Conservation (phyloP, 1,284 basidiomycete species). For the Volvariella surrecta region DNA sequence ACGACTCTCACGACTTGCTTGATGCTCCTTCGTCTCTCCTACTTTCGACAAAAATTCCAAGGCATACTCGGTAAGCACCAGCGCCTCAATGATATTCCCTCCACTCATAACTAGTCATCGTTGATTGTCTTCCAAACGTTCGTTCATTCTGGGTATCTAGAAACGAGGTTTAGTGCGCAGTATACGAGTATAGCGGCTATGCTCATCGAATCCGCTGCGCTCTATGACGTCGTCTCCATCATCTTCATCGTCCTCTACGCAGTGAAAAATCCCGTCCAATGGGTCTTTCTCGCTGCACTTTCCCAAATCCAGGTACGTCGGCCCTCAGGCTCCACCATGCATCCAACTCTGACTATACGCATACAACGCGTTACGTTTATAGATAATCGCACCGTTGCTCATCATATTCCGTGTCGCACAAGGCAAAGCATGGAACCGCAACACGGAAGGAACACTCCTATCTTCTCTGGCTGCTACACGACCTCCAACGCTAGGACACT, state of each 20-base stretch:
- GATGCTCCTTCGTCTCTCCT: not conserved
- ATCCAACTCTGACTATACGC: not conserved
- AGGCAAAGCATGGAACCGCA: not conserved
- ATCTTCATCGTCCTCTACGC: constrained; percentile 20
- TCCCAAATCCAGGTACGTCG: constrained; percentile 1
- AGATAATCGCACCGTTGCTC: no score
- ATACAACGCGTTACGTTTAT: no score
- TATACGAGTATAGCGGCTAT: constrained; percentile 19
- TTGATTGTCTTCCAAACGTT: no score
- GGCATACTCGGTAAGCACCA: constrained; percentile 9
- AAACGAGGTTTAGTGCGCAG: constrained; percentile 15
- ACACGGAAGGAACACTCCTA: not conserved
- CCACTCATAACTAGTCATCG: constrained; percentile 24
- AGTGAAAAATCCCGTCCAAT: constrained; percentile 5
- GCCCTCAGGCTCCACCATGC: not conserved
- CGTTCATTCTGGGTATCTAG: not conserved
- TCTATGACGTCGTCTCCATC: constrained; percentile 18
- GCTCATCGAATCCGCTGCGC: constrained; percentile 20
- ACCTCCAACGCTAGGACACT: no score
- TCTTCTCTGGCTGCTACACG: not conserved
- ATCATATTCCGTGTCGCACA: no score
- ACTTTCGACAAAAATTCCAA: not conserved
- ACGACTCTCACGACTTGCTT: not conserved
- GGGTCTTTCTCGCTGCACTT: no score
- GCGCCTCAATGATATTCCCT: constrained; percentile 35